These are phyloP conservation scores for Multifurca ochricompacta DNA, from an alignment of 768 basidiomycete genomes.

Conservation along the genomic window DNA sequence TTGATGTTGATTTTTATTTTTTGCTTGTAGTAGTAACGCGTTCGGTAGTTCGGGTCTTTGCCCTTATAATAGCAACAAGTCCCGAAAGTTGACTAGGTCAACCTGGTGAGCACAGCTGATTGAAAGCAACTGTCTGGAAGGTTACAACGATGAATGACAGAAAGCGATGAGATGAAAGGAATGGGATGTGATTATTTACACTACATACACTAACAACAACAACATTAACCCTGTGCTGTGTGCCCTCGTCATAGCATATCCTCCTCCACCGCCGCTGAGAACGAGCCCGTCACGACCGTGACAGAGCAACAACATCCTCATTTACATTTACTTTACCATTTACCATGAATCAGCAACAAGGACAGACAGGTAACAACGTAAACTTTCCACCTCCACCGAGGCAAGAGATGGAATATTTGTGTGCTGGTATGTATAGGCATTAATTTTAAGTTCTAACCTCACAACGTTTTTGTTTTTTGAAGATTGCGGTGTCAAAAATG, in stretches of 20 bases:
- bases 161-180: background rate
- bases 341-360: conserved; percentile 37
- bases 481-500: conserved; percentile 89
- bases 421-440: conserved; percentile 52
- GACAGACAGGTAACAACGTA: conserved; percentile 26
- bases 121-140: background rate
- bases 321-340: conserved; percentile 21
- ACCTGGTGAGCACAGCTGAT: too few relatives aligned
- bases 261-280: background rate
- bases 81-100: background rate
- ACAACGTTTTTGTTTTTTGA: background rate
- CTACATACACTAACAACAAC: too few relatives aligned
- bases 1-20: background rate
- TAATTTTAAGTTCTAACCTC: background rate
- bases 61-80: background rate
- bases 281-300: conserved; percentile 23
- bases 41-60: background rate
- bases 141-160: background rate
- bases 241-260: background rate
- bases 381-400: conserved; percentile 35
- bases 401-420: conserved; percentile 77
- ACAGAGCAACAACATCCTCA: too few relatives aligned
- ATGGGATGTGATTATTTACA: too few relatives aligned
- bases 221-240: too few relatives aligned
- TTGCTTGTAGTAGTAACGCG: background rate